Evolutionary conservation across 139 green algal species (phyloP), one percentile per base, ranked within the genome.

Genomic region (Pleodorina starrii): DNA sequence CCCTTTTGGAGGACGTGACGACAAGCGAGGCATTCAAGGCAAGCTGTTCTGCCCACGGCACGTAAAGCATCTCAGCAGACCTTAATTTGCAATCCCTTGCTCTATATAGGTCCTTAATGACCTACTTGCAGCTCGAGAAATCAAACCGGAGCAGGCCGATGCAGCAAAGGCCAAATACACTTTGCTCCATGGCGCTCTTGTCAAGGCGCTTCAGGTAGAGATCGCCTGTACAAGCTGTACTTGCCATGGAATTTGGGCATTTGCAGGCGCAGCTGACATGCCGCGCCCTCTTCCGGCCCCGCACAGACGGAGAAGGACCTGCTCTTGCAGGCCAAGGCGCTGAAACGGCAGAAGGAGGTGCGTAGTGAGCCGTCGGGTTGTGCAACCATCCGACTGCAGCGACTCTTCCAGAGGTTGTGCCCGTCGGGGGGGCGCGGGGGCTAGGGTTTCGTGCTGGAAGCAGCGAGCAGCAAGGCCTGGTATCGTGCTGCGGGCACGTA

Each of bases 281-380:
- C n/a, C n/a, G n/a, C n/a, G n/a, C n/a, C n/a, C n/a, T n/a, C n/a
- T n/a, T n/a, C n/a, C 54, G 54, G 54, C 44, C 27, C 16, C n/a
- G 0, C 60, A 88, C 60, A 88, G 82, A 36, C 82, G 44, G 82
- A 88, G 32, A 88, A 79, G 66, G 82, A 88, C 14, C 44, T 80
- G 32, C 44, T 88, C 2, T 36, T 78, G 17, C 82, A 79, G 51
- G 90, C 91, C 2, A 93, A 93, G 72, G 78, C 74, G 32, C 85
- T 96, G 5, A 95, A 94, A 27, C 85, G 90, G 32, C 84, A 94
- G 43, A 89, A 94, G 1, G 85, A 95, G 74, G 94, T 95, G 59
- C 57, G 68, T 75, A 6, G 3, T n/a, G 38, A 68, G 14, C 4
- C 77, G 60, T 35, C 21, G 42, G 4, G 29, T 69, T n/a, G 17